Conservation (phyloP, 805 yeast genomes). For the Monosporozyma aerobia region DNA sequence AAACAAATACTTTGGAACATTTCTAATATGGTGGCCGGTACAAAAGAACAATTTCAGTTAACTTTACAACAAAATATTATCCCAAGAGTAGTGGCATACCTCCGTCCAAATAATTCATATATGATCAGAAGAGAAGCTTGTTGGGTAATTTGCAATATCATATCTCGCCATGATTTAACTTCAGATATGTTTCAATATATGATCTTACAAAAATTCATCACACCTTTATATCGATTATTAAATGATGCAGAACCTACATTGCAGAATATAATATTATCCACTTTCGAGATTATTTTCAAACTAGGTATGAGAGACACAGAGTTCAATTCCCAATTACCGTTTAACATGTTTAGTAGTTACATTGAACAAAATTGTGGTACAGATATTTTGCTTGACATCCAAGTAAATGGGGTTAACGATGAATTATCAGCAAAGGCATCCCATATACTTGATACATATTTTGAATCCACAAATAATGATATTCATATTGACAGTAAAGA, state of each 20-base stretch:
- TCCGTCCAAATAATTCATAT: conserved; percentile 71
- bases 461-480: not conserved
- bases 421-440: not conserved
- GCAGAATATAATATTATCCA: conserved; percentile 87
- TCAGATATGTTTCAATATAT: conserved; percentile 88
- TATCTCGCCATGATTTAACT: conserved; percentile 86
- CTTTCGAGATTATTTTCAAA: conserved; percentile 80
- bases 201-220: conserved; percentile 88
- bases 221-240: conserved; percentile 86
- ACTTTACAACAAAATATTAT: conserved; percentile 86
- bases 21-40: conserved; percentile 94
- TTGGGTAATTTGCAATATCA: conserved; percentile 96
- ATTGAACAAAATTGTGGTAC: not conserved
- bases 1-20: conserved; percentile 98
- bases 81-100: conserved; percentile 74
- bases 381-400: not conserved
- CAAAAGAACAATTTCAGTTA: conserved; percentile 84
- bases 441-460: not conserved
- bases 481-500: not conserved
- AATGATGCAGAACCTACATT: conserved; percentile 78
- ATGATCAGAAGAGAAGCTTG: conserved; percentile 95
- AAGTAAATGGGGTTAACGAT: not conserved
- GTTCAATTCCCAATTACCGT: conserved; percentile 28
- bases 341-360: not conserved
- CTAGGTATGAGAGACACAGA: conserved; percentile 89